Percentiles rank a stretch among this genome's conserved stretches.
These are phyloP conservation scores for Arxiozyma heterogenica DNA, from an alignment of 1,139 yeast genomes.

Conservation along the genomic window DNA sequence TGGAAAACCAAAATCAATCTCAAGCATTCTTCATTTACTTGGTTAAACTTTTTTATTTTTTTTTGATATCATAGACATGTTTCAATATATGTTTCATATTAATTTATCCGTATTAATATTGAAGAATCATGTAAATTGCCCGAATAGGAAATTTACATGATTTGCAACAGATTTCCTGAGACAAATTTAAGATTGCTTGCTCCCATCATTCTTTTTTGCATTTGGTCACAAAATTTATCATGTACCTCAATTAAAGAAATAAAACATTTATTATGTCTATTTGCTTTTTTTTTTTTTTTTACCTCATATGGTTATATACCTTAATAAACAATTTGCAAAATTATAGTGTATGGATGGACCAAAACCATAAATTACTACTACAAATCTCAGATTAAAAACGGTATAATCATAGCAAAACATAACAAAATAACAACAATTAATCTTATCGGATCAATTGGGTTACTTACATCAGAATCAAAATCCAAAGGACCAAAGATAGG, in stretches of 20 bases:
- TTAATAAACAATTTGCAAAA: no score
- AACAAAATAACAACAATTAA: conserved; percentile 12
- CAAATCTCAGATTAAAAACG: conserved; percentile 8
- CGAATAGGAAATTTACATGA: conserved; percentile 1
- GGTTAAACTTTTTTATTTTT: neutral
- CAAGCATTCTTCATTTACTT: no score
- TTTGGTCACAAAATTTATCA: neutral
- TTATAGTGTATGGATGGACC: neutral
- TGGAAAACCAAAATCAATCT: neutral
- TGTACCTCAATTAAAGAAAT: neutral
- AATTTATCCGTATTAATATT: neutral
- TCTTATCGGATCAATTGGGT: conserved; percentile 15
- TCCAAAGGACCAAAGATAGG: conserved; percentile 7
- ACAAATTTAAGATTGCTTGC: neutral
- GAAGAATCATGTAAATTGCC: neutral
- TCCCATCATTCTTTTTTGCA: neutral
- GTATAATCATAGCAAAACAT: conserved; percentile 12
- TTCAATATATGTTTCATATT: neutral
- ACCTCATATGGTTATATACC: neutral
- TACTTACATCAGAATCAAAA: conserved; percentile 16
- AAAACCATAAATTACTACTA: neutral
- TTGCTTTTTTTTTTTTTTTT: no score
- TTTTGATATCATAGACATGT: neutral
- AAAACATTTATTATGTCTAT: neutral
- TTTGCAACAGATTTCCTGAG: conserved; percentile 1